Base-by-base conservation (phyloP, 495 filamentous ascomycete species). In the Trichocladium uniseriatum region DNA sequence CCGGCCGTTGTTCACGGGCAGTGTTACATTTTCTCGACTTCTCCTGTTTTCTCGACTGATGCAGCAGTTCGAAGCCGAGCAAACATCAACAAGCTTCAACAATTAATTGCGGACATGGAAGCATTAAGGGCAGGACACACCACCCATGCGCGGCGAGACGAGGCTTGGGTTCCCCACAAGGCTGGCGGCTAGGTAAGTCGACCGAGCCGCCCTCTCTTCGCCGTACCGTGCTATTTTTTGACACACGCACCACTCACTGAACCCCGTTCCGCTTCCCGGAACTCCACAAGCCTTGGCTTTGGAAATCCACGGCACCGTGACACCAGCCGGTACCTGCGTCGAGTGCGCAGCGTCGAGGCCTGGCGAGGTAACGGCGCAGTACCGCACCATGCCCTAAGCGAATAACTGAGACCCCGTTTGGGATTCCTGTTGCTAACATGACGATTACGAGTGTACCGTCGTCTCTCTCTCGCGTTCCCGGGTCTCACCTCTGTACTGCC, bases 151-250 rank as follows among this genome's bases (percentile, higher is more conserved):
- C 49, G 35, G 45, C 49, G 37, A 46, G 45, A 52, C 39, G 28
- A 51, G 53, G 53, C 53, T 55, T 51, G 40, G 41, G 37, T 15
- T 45, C 31, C 43, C 31, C 44, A 20, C 42, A 28, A 45, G 54
- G 54, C 54, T 56, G 49, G 54, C 54, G 54, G 43, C 22, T 42
- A 47, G 16, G 20, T 32, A 15, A n/a, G n/a, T 27, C 22, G 37
- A 18, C 18, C 43, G 43, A 48, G 28, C 48, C 34, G 44, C 43
- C 13, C 15, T 44, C 19, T 41, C 35, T 15, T 8, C 28, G 24
- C n/a, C 39, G 6, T 27, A 39, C 48, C 46, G 53, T 54, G 28
- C 46, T 49, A 45, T 54, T 60, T 60, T 60, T 55, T 55, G 55
- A 52, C n/a, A n/a, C 46, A 43, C 37, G 31, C 28, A n/a, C n/a